phyloP scores from a whole-genome alignment of 2,329 filamentous ascomycete genomes.

The Xylariaceae sp. region DNA sequence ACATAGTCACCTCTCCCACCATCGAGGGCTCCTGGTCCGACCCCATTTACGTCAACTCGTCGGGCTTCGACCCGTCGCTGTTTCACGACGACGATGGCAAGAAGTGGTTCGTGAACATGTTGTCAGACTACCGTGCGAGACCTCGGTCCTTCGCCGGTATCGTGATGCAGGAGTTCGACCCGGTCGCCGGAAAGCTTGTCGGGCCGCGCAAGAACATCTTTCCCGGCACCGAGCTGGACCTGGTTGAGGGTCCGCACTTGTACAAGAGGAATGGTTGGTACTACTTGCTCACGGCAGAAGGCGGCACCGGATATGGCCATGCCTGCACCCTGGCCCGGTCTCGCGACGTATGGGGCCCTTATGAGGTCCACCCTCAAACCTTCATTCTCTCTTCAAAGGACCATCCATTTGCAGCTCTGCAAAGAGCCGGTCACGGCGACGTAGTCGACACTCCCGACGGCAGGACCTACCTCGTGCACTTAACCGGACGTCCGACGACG shows the following conservation, averaged over 20 bases:
- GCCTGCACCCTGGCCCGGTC: conserved; percentile 54
- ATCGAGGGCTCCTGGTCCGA: conserved; percentile 60
- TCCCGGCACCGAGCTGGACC: conserved; percentile 46
- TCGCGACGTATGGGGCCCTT: conserved; percentile 53
- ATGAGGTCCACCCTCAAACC: conserved; percentile 53
- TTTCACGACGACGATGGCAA: conserved; percentile 53
- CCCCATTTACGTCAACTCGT: conserved; percentile 53
- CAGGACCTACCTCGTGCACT: conserved; percentile 48
- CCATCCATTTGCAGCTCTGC: conserved; percentile 42
- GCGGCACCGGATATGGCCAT: conserved; percentile 56
- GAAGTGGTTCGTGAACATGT: conserved; percentile 55
- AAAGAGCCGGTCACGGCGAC: conserved; percentile 49
- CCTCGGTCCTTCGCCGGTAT: conserved; percentile 51
- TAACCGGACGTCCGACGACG: conserved; percentile 45
- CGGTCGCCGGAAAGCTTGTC: conserved; percentile 42
- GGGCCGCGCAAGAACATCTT: conserved; percentile 53
- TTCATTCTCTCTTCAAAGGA: conserved; percentile 52
- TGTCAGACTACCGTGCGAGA: conserved; percentile 48
- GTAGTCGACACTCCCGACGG: conserved; percentile 50
- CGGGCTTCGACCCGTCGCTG: conserved; percentile 57
- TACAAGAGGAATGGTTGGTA: conserved; percentile 56
- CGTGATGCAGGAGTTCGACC: conserved; percentile 52
- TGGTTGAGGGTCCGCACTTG: conserved; percentile 54
- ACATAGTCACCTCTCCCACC: conserved; percentile 49
- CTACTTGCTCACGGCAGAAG: conserved; percentile 55